A percentile compares a stretch with the other conserved stretches of the same genome.
Evolutionary conservation across 2,329 filamentous ascomycete species (phyloP).

Genomic region (Trichoderma sp.): DNA sequence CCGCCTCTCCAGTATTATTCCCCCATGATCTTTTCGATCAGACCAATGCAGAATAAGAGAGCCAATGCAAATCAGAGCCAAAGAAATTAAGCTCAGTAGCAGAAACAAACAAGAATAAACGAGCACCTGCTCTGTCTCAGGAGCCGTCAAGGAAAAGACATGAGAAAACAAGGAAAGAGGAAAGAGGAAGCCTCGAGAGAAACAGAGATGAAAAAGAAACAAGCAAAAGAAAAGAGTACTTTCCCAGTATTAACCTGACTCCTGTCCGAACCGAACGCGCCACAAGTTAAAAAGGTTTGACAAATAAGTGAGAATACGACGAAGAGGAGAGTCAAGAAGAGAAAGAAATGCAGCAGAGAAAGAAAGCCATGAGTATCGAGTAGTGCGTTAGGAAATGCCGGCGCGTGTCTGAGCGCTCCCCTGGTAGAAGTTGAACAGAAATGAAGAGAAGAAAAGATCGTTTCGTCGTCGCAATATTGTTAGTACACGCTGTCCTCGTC

Average conservation of each 20-base stretch:
- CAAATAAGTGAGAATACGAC: slow-evolving; percentile 36
- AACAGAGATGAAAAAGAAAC: slow-evolving; percentile 29
- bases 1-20: slow-evolving; percentile 36
- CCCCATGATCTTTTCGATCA: slow-evolving; percentile 33
- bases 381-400: slow-evolving; percentile 38
- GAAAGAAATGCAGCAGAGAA: neutral
- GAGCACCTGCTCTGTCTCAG: slow-evolving; percentile 44
- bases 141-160: slow-evolving; percentile 40
- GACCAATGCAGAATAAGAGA: slow-evolving; percentile 32
- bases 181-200: neutral
- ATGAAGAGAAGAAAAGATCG: slow-evolving; percentile 41
- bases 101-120: slow-evolving; percentile 34
- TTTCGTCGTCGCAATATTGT: slow-evolving; percentile 55
- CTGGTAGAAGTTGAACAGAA: slow-evolving; percentile 30
- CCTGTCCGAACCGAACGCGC: slow-evolving; percentile 33
- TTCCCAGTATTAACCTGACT: slow-evolving; percentile 36
- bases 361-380: slow-evolving; percentile 19
- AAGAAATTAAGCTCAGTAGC: slow-evolving; percentile 27
- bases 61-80: slow-evolving; percentile 26
- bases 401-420: slow-evolving; percentile 29
- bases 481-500: slow-evolving; percentile 74
- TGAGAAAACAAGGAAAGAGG: slow-evolving; percentile 35
- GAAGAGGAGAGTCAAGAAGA: neutral
- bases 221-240: slow-evolving; percentile 32
- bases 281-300: slow-evolving; percentile 33